These are phyloP conservation scores for Pelargonium hybrid DNA, from an alignment of 441 rosid species.

Conservation along the genomic window DNA sequence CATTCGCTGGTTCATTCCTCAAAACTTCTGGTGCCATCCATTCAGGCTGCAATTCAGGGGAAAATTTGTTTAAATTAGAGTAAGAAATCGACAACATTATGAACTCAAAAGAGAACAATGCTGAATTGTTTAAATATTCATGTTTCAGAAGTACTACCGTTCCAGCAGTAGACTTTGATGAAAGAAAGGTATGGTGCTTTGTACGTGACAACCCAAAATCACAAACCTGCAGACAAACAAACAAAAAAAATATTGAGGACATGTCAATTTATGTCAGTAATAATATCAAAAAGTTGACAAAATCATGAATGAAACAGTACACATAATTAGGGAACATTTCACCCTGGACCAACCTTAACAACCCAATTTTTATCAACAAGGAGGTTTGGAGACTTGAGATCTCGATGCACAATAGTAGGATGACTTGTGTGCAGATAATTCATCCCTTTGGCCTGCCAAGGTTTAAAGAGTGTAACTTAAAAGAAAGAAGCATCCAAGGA, in stretches of 20 bases:
- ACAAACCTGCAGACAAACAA: slow-evolving; percentile 48
- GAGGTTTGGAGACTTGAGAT: slow-evolving; percentile 92
- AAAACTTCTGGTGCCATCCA: slow-evolving; percentile 99
- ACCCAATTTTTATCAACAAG: slow-evolving; percentile 96
- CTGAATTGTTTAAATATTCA: not conserved
- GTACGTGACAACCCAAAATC: slow-evolving; percentile 94
- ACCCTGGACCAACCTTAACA: slow-evolving; percentile 56
- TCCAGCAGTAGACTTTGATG: slow-evolving; percentile 97
- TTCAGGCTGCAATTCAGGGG: slow-evolving; percentile 66
- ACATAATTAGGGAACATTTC: not conserved
- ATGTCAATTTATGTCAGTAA: slow-evolving; percentile 6
- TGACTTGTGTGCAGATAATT: slow-evolving; percentile 91
- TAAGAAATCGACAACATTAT: slow-evolving; percentile 3
- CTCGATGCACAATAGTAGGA: slow-evolving; percentile 94
- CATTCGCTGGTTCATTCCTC: slow-evolving; percentile 94
- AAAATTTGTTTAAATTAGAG: slow-evolving; percentile 9
- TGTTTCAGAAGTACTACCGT: slow-evolving; percentile 42
- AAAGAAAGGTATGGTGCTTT: slow-evolving; percentile 86
- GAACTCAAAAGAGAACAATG: not conserved
- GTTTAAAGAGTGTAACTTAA: slow-evolving; percentile 7
- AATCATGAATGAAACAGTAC: not conserved
- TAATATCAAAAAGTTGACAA: not conserved
- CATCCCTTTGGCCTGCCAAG: slow-evolving; percentile 90
- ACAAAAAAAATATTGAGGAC: slow-evolving; percentile 3
- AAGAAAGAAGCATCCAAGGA: slow-evolving; percentile 8